phyloP scores from a whole-genome alignment of 768 basidiomycete species.

The Leccinum fibrillosum region DNA sequence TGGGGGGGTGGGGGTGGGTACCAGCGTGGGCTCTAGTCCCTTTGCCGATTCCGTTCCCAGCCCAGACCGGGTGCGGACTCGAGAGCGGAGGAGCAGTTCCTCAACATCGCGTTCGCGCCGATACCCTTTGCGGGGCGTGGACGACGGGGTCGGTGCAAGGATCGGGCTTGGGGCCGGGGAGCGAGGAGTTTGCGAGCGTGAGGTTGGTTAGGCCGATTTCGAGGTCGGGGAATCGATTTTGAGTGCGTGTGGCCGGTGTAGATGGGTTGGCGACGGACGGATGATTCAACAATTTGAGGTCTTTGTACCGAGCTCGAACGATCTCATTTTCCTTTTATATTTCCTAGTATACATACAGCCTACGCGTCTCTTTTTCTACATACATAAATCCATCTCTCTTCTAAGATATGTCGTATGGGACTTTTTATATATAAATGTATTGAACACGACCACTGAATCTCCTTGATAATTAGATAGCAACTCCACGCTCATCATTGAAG shows the following conservation, averaged over 20 bases:
- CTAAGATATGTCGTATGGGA: no score
- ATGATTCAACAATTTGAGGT: background rate
- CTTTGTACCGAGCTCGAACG: background rate
- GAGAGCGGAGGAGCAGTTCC: slow-evolving; percentile 33
- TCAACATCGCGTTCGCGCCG: slow-evolving; percentile 48
- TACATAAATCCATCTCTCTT: no score
- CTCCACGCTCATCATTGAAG: no score
- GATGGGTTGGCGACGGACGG: background rate
- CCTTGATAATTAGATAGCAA: no score
- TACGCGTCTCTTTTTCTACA: no score
- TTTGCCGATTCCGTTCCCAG: background rate
- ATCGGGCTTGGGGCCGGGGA: background rate
- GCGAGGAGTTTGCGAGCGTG: background rate
- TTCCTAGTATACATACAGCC: no score
- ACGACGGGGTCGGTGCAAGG: slow-evolving; percentile 35
- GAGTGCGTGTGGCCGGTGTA: background rate
- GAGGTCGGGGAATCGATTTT: background rate
- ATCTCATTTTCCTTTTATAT: no score
- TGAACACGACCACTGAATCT: no score
- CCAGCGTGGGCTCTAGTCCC: background rate
- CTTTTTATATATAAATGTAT: no score
- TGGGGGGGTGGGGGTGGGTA: background rate
- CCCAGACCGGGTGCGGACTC: slow-evolving; percentile 1
- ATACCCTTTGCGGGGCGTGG: slow-evolving; percentile 39
- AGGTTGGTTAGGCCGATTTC: background rate